phyloP scores from a whole-genome alignment of 1,284 basidiomycete genomes.

The Papiliotrema terrestris region DNA sequence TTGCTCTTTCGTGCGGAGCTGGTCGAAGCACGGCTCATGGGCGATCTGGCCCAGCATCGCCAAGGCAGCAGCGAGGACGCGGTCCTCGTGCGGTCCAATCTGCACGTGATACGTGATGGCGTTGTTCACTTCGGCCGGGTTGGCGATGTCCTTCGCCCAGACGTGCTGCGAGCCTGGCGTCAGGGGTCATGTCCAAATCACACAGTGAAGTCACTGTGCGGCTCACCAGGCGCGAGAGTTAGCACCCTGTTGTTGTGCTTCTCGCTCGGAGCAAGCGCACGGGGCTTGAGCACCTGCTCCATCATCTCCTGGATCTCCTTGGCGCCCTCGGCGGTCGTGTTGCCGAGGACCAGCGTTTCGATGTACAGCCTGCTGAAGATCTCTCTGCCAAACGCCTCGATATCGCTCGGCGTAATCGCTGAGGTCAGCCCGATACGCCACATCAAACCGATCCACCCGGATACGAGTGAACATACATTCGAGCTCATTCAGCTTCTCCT shows the following conservation, averaged over 20 bases:
- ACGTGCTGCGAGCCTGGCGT: constrained; percentile 64
- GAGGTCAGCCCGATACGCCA: background rate
- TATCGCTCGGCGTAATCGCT: constrained; percentile 69
- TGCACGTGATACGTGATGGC: constrained; percentile 75
- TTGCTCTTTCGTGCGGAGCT: constrained; percentile 93
- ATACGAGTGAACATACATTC: constrained; percentile 56
- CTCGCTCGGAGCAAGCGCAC: constrained; percentile 58
- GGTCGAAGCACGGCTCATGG: constrained; percentile 86
- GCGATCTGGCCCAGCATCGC: constrained; percentile 65
- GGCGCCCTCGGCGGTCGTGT: constrained; percentile 78
- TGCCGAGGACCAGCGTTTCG: constrained; percentile 78
- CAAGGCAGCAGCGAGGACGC: constrained; percentile 45
- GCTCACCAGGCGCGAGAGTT: constrained; percentile 60
- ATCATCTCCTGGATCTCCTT: constrained; percentile 66
- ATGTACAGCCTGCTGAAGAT: constrained; percentile 68
- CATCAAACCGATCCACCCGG: background rate
- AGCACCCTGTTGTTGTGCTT: constrained; percentile 61
- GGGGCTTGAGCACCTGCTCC: constrained; percentile 64
- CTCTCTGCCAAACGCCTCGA: constrained; percentile 63
- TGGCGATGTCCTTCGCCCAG: constrained; percentile 69
- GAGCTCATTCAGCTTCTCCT: constrained; percentile 77
- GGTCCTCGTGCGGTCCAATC: constrained; percentile 57
- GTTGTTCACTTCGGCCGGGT: constrained; percentile 83
- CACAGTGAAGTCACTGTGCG: too few relatives aligned
- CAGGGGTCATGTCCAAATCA: background rate